Conservation (phyloP, 1,284 basidiomycete genomes). For the Tilletia indica region DNA sequence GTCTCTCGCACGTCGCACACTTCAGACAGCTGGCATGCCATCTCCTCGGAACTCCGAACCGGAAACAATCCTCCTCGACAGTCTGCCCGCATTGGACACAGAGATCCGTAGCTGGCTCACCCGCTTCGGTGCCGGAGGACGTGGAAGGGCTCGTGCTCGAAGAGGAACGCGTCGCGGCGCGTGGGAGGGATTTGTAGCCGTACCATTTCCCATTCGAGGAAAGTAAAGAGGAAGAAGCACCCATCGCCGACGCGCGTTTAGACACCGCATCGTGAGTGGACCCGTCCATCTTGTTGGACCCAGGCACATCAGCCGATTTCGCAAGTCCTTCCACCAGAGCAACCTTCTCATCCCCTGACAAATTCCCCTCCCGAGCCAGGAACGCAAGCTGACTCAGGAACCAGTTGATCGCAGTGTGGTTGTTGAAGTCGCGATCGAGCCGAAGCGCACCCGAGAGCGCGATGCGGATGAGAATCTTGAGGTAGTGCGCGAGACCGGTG, state of each 20-base stretch:
- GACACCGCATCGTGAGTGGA: too few species aligned
- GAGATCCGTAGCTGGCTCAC: slow-evolving; percentile 67
- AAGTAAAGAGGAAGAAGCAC: slow-evolving; percentile 17
- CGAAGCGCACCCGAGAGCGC: slow-evolving; percentile 93
- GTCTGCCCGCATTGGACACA: slow-evolving; percentile 85
- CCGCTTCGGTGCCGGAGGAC: slow-evolving; percentile 26
- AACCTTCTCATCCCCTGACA: slow-evolving; percentile 27
- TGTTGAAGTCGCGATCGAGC: slow-evolving; percentile 83
- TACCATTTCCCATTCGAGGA: slow-evolving; percentile 39
- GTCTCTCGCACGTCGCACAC: slow-evolving; percentile 76
- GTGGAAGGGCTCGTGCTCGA: slow-evolving; percentile 26
- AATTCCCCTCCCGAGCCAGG: slow-evolving; percentile 66
- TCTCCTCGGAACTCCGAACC: slow-evolving; percentile 86
- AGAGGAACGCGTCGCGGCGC: slow-evolving; percentile 40
- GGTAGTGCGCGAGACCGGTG: slow-evolving; percentile 95
- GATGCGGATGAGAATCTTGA: slow-evolving; percentile 98
- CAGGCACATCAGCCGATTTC: neutral
- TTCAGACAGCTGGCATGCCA: slow-evolving; percentile 94
- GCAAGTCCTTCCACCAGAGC: slow-evolving; percentile 13
- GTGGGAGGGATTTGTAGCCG: slow-evolving; percentile 49
- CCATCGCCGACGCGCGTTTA: slow-evolving; percentile 57
- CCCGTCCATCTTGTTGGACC: neutral
- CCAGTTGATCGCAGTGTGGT: slow-evolving; percentile 76
- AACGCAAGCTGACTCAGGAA: slow-evolving; percentile 90
- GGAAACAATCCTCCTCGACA: slow-evolving; percentile 94